Evolutionary conservation across 805 yeast species (phyloP), one percentile per base, ranked within the genome.

Genomic region (Monosporozyma siamensis): DNA sequence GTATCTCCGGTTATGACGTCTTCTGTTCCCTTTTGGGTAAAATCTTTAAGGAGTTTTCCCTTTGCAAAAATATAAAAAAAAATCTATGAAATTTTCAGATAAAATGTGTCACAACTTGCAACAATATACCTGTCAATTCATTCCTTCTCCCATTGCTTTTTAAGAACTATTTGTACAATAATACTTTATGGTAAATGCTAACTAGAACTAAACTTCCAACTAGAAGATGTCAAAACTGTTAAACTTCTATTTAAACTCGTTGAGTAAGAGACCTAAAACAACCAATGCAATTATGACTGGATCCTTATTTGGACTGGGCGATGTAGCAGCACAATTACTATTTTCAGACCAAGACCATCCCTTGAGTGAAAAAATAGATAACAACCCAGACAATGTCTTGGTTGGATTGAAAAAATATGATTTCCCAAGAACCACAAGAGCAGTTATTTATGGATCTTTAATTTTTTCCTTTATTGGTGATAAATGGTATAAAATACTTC

Each of bases 391-490:
- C 3, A 9, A 25, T 6, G 14, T 32, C 6, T 6, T 31, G 5
- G n/a, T 7, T 34, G 35, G 12, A 36, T 34, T 21, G 12, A 23
- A 34, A 34, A 40, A 44, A 10, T 80, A 67, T 55, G 87, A 85
- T 51, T 64, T 51, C 36, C 46, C 50, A 3, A 64, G 95, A 44
- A 80, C 89, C 0, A 44, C 68, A 1, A 66, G 95, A 44, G 83
- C 90, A 2, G 68, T 74, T 6, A 42, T 72, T 2, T 88, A 83
- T 54, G 96, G 95, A 0, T 77, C 85, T 0, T 43, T 78, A 2
- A 63, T 87, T 7, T 87, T 86, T 57, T 80, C 90, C 0, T 87
- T 90, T 24, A 66, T 87, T 35, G 94, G 82, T 9, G 76, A 74
- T 42, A 73, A 65, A 44, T 84, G 95, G 85, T 85, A 80, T 61